phyloP scores from a whole-genome alignment of 73 alveolate species.

The Loxodes magnus region DNA sequence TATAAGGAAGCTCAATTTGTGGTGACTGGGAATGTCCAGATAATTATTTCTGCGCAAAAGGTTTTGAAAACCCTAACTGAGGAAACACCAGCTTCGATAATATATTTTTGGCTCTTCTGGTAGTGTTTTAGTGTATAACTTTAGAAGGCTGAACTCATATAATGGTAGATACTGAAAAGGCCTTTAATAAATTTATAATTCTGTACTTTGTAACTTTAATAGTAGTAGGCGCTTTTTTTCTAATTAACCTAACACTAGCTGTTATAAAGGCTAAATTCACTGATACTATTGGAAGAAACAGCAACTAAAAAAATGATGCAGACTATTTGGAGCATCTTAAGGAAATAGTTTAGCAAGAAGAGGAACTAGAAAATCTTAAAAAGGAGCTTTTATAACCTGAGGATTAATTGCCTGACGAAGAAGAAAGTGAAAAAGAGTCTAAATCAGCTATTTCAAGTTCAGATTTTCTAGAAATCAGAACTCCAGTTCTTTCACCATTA shows the following conservation, averaged over 20 bases:
- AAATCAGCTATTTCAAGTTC: too few relatives aligned
- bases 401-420: too few relatives aligned
- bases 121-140: too few relatives aligned
- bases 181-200: slow-evolving; percentile 33
- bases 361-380: too few relatives aligned
- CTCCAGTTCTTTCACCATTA: slow-evolving; percentile 4
- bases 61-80: slow-evolving; percentile 25
- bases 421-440: too few relatives aligned
- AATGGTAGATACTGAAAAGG: slow-evolving; percentile 35
- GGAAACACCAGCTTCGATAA: slow-evolving; percentile 43
- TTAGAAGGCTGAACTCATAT: too few relatives aligned
- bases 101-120: slow-evolving; percentile 19
- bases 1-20: slow-evolving; percentile 10
- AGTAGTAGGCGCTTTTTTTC: slow-evolving; percentile 75
- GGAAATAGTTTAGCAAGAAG: too few relatives aligned
- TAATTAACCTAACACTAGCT: slow-evolving; percentile 73
- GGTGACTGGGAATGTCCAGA: slow-evolving; percentile 37
- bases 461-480: too few relatives aligned
- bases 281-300: slow-evolving; percentile 42
- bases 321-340: too few relatives aligned
- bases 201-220: slow-evolving; percentile 57
- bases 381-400: too few relatives aligned
- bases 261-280: too few relatives aligned
- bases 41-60: slow-evolving; percentile 31
- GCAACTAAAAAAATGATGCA: not conserved